These are phyloP conservation scores for Petrea volubilis DNA, from an alignment of 257 asterid genomes.

Conservation along the genomic window DNA sequence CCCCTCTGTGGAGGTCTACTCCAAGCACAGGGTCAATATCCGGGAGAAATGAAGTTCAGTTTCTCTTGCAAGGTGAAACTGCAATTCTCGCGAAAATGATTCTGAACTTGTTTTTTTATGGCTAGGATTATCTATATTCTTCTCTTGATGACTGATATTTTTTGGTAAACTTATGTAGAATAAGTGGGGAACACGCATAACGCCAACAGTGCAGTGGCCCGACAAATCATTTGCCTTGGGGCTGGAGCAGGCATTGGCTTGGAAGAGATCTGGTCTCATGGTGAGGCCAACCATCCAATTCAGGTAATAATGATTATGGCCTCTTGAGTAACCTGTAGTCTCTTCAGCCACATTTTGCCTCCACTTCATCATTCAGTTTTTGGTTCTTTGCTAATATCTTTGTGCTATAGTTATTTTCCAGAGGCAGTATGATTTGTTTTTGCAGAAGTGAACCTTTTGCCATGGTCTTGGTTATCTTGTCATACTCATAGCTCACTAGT, in stretches of 20 bases:
- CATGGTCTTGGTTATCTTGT: no score
- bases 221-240: conserved; percentile 86
- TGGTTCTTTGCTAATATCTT: no score
- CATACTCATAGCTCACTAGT: not conserved
- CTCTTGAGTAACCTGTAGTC: no score
- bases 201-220: conserved; percentile 87
- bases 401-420: no score
- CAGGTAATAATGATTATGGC: no score
- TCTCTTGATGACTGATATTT: conserved; percentile 19
- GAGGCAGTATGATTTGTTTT: not conserved
- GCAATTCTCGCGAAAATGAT: not conserved
- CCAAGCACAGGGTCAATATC: conserved; percentile 98
- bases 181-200: conserved; percentile 87
- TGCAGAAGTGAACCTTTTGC: not conserved
- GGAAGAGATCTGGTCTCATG: conserved; percentile 99
- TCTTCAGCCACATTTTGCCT: no score
- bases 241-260: conserved; percentile 86
- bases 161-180: conserved; percentile 49
- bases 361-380: not conserved
- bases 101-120: conserved; percentile 1
- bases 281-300: conserved; percentile 80
- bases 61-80: conserved; percentile 89
- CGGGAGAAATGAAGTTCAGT: conserved; percentile 94
- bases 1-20: conserved; percentile 89
- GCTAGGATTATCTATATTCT: not conserved